Percentiles rank a stretch among this genome's conserved stretches.
phyloP scores from a whole-genome alignment of 1,139 yeast species.

The Zygoascus sp. region DNA sequence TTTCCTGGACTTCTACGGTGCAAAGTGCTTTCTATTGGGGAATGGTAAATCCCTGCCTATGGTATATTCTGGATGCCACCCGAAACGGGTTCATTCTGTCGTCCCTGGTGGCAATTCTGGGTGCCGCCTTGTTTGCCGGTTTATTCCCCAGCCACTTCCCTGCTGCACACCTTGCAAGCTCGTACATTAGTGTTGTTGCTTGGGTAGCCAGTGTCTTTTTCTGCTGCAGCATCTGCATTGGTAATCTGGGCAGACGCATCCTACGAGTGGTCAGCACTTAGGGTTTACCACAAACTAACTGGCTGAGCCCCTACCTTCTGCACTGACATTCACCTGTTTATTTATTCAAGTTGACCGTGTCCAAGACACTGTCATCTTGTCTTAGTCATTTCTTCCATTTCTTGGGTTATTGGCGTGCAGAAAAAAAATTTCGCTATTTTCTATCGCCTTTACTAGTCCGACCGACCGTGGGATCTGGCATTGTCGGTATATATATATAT shows the following conservation, averaged over 20 bases:
- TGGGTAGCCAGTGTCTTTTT: constrained; percentile 62
- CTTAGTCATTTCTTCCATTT: too few relatives aligned
- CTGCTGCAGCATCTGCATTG: constrained; percentile 64
- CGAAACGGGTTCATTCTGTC: constrained; percentile 51
- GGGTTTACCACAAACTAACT: not conserved
- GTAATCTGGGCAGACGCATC: constrained; percentile 61
- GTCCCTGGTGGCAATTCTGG: constrained; percentile 30
- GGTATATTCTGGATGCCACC: constrained; percentile 78
- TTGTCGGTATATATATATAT: too few relatives aligned
- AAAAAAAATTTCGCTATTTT: too few relatives aligned
- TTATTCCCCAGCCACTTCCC: constrained; percentile 32
- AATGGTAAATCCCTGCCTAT: constrained; percentile 68
- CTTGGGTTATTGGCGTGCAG: too few relatives aligned
- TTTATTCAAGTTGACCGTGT: too few relatives aligned
- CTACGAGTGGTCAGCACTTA: constrained; percentile 14
- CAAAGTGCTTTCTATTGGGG: constrained; percentile 78
- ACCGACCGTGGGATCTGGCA: too few relatives aligned
- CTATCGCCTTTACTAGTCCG: too few relatives aligned
- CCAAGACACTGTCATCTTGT: too few relatives aligned
- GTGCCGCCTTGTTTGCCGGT: constrained; percentile 31
- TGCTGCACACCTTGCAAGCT: constrained; percentile 19
- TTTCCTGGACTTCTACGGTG: constrained; percentile 71
- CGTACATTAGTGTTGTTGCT: constrained; percentile 34
- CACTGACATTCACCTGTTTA: too few relatives aligned
- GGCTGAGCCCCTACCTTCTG: too few relatives aligned